These are phyloP conservation scores for Talaromyces ruber DNA, from an alignment of 495 filamentous ascomycete species.

Conservation along the genomic window DNA sequence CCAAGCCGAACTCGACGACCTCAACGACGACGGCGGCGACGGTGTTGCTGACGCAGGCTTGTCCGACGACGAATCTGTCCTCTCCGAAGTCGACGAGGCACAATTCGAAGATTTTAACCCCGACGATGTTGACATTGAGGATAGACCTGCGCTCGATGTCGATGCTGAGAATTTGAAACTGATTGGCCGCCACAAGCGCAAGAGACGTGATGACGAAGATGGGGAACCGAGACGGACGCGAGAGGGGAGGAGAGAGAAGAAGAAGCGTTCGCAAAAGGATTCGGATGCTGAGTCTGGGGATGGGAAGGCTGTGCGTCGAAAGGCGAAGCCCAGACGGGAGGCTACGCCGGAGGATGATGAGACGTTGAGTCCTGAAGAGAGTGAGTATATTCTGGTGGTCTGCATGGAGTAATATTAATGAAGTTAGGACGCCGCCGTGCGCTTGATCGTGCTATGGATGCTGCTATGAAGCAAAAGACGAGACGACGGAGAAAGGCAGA, in stretches of 20 bases:
- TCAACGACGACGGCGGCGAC: slow-evolving; percentile 15
- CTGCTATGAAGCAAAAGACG: slow-evolving; percentile 74
- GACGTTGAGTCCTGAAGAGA: slow-evolving; percentile 43
- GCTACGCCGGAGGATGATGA: slow-evolving; percentile 58
- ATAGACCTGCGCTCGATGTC: slow-evolving; percentile 67
- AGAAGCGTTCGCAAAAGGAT: slow-evolving; percentile 52
- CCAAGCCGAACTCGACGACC: not conserved
- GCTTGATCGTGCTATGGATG: slow-evolving; percentile 79
- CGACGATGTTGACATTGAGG: slow-evolving; percentile 63
- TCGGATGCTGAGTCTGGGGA: slow-evolving; percentile 44
- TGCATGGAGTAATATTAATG: not conserved
- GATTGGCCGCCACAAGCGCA: slow-evolving; percentile 70
- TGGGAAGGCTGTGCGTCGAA: slow-evolving; percentile 50
- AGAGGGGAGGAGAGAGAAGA: slow-evolving; percentile 70
- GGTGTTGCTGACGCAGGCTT: slow-evolving; percentile 19
- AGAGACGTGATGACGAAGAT: slow-evolving; percentile 55
- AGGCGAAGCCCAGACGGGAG: slow-evolving; percentile 38
- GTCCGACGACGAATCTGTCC: slow-evolving; percentile 76
- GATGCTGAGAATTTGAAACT: slow-evolving; percentile 81
- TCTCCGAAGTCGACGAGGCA: slow-evolving; percentile 92
- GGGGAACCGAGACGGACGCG: slow-evolving; percentile 57
- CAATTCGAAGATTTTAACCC: slow-evolving; percentile 91
- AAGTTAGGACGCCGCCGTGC: slow-evolving; percentile 58
- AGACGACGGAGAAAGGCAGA: slow-evolving; percentile 72
- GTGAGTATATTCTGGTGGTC: slow-evolving; percentile 20